phyloP scores from a whole-genome alignment of 2,329 filamentous ascomycete genomes.

The Graphilbum ipis-grandicollis region DNA sequence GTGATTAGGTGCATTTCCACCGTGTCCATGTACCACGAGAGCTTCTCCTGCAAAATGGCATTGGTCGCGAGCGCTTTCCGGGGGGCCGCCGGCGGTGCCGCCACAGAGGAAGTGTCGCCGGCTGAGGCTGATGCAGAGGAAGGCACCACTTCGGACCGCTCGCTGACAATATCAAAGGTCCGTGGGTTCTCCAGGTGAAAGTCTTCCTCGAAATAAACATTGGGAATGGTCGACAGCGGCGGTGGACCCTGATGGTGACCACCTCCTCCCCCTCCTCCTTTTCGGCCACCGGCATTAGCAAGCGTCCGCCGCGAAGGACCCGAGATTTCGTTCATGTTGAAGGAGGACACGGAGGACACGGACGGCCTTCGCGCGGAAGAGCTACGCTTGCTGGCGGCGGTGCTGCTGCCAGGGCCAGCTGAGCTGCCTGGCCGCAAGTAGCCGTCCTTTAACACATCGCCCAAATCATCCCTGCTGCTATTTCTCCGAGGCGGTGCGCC shows the following conservation, averaged over 20 bases:
- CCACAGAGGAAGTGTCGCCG: constrained; percentile 15
- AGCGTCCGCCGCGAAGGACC: constrained; percentile 22
- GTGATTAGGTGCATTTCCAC: constrained; percentile 94
- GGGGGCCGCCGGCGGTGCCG: constrained; percentile 32
- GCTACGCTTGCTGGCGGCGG: constrained; percentile 19
- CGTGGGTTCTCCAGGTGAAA: constrained; percentile 93
- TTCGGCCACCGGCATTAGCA: constrained; percentile 7
- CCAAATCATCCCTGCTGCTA: constrained; percentile 24
- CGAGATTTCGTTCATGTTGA: constrained; percentile 18
- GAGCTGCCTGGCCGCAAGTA: constrained; percentile 26
- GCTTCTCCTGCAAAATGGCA: constrained; percentile 90
- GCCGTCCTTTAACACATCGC: constrained; percentile 22
- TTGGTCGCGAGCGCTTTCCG: constrained; percentile 88
- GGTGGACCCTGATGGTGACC: constrained; percentile 56
- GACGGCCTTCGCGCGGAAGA: constrained; percentile 23
- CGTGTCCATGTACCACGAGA: constrained; percentile 99
- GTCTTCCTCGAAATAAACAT: constrained; percentile 84
- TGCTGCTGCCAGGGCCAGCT: too few relatives aligned
- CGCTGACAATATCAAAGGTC: constrained; percentile 91
- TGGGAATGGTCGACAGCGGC: constrained; percentile 79
- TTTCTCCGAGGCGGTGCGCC: constrained; percentile 17
- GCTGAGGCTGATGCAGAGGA: constrained; percentile 19
- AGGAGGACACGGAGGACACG: constrained; percentile 22
- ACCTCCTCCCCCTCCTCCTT: constrained; percentile 22
- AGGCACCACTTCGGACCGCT: constrained; percentile 88